Evolutionary conservation across 192 early-diverging fungal species (phyloP), one percentile per base, ranked within the genome.

Genomic region (Linnemannia schmuckeri): DNA sequence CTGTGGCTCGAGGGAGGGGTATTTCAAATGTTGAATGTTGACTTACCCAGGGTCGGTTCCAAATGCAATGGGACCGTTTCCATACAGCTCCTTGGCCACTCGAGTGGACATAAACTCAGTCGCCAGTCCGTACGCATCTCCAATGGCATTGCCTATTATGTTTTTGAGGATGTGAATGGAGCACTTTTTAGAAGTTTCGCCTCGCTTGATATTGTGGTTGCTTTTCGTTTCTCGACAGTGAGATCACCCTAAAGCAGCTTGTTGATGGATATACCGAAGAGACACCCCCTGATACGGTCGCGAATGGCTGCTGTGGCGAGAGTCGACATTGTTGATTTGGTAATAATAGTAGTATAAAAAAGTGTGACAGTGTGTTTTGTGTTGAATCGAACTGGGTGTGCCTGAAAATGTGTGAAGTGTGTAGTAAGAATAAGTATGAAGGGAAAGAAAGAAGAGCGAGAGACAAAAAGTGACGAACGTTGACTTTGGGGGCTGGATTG

Each of bases 101-200:
- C 70, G 44, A 70, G 80, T 88, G n/a, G 84, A 77, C 82, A 94
- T 81, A 74, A 93, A 93, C 75, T 95, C 94, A 30, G 93, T 93
- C 1, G 94, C 89, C 17, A 95, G 82, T 8, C 94, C 93, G 61
- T 93, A 80, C 35, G 91, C 93, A 83, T 95, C 94, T 3, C 93
- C 93, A 13, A 94, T 61, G 12, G 92, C 93, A 41, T 89, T 88
- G 33, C 93, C 93, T 89, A 74, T 8, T 37, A 70, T 2, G 15
- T 24, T 22, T 37, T 71, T 8, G 8, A 3, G 3, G 6, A 20
- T 41, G 20, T 71, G 40, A 42, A 42, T 2, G 35, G 6, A 42
- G 41, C 18, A 35, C 8, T 0, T 8, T 2, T 33, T 9, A 30
- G n/a, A 30, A 27, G 66, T 35, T 68, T 68, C 33, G 17, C 13